Base-by-base conservation (phyloP, 305 asterid genomes). In the Solanum hybrid region DNA sequence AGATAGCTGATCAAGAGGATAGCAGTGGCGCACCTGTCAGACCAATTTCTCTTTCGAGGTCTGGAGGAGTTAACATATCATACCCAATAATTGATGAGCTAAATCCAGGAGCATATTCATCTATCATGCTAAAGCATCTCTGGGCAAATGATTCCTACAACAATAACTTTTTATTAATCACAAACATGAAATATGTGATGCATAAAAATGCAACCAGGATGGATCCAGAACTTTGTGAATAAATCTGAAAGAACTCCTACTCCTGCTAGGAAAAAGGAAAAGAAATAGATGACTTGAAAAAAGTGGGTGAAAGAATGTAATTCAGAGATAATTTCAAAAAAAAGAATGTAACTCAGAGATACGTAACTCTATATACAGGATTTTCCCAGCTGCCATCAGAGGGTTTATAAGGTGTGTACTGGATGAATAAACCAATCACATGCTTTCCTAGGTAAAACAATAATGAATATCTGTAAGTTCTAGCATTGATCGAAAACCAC, bases 41-140 rank as follows among this genome's bases (percentile, higher is more conserved):
- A 76, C 99, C 99, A 86, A 96, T 91, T 87, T 90, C 96, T 92
- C 98, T 92, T 93, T 96, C 98, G 87, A 97, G 98, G 92, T 96
- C 99, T 31, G 99, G 99, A 38, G 99, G 99, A 92, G 99, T 94
- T 94, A 97, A 88, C 99, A 97, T 95, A 94, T 97, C 99, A 80
- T 97, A 96, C 76, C 96, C 99, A 87, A 97, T 92, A 56, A 97
- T 86, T 51, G 99, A 95, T 46, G 98, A 94, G 82, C 90, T 94
- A 89, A 97, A 97, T 87, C 99, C 98, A 60, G 99, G 98, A 88
- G 98, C 96, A 91, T 96, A 95, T 91, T 97, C 99, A 85, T 97
- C 99, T 24, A 97, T 93, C 86, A 95, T 82, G 90, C 93, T 35
- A 90, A 97, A 97, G 93, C 99, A 97, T 93, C 98, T 93, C 89